A percentile compares a stretch with the other conserved stretches of the same genome.
Conservation (phyloP, 139 green algal genomes). For the Chlorella sp. region DNA sequence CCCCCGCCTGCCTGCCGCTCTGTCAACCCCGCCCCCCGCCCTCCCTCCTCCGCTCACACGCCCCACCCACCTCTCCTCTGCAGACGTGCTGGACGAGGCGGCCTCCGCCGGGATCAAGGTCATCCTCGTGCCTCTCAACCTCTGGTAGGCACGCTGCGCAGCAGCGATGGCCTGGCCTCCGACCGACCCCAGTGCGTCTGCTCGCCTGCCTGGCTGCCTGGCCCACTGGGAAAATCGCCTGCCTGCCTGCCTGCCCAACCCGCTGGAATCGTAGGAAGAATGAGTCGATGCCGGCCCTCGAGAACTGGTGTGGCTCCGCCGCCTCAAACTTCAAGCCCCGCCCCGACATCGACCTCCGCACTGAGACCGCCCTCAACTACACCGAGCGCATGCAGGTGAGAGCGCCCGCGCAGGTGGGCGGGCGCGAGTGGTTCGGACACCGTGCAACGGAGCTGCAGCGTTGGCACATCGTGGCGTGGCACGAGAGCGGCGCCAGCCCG, state of each 20-base stretch:
- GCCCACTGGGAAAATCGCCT: not conserved
- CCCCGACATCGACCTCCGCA: not conserved
- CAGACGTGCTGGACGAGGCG: slow-evolving; percentile 10
- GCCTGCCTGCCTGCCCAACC: not conserved
- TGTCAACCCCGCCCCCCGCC: not conserved
- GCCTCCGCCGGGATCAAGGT: slow-evolving; percentile 9
- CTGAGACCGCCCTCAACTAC: not conserved
- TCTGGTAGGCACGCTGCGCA: slow-evolving; percentile 17
- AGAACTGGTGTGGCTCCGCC: not conserved
- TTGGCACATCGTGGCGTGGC: too few species aligned
- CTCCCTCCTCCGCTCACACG: not conserved
- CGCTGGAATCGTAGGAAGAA: too few species aligned
- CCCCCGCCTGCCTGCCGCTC: not conserved
- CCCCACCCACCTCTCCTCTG: not conserved
- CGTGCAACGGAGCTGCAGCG: too few species aligned
- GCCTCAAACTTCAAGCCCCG: not conserved
- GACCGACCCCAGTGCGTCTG: not conserved
- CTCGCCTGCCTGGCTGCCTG: not conserved
- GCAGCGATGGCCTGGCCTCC: not conserved
- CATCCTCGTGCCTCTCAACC: slow-evolving; percentile 24
- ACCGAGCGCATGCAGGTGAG: slow-evolving; percentile 16
- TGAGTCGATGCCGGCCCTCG: too few species aligned
- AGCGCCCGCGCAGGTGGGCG: too few species aligned
- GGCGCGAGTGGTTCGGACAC: too few species aligned
- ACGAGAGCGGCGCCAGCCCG: too few species aligned